Evolutionary conservation across 805 yeast species (phyloP).

Genomic region (Zygoascus biomembranicola): DNA sequence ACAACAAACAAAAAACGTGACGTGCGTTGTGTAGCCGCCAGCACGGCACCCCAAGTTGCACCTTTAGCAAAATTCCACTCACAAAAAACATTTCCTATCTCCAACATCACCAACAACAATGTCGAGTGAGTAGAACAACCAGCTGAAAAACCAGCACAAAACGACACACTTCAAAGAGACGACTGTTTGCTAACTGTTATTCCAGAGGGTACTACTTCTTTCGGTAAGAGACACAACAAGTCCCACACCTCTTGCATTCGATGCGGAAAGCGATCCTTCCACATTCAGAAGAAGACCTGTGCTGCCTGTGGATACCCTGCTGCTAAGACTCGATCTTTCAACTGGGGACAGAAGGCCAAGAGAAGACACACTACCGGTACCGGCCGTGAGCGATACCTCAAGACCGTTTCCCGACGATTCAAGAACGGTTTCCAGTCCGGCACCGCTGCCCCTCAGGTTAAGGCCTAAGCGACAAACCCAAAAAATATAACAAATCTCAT

Average conservation of each 20-base stretch:
- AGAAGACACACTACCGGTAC: slow-evolving; percentile 99
- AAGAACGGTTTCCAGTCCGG: slow-evolving; percentile 96
- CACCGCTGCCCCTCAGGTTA: slow-evolving; percentile 4
- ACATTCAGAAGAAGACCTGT: slow-evolving; percentile 98
- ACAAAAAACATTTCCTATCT: background rate
- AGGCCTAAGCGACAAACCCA: background rate
- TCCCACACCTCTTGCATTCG: slow-evolving; percentile 95
- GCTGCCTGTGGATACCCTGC: slow-evolving; percentile 99
- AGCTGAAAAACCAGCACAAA: background rate
- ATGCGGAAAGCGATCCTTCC: slow-evolving; percentile 99
- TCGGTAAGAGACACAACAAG: slow-evolving; percentile 99
- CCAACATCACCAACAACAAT: slow-evolving; percentile 11
- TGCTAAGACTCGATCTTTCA: slow-evolving; percentile 85
- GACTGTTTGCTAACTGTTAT: background rate
- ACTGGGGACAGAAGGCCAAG: slow-evolving; percentile 99
- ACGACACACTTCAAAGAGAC: background rate
- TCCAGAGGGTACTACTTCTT: slow-evolving; percentile 94
- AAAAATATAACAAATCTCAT: background rate
- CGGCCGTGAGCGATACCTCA: slow-evolving; percentile 98
- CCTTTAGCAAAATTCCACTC: background rate
- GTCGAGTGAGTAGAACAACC: slow-evolving; percentile 20
- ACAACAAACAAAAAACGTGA: background rate
- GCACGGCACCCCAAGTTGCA: background rate
- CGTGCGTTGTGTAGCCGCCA: background rate
- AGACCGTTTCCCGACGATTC: slow-evolving; percentile 95